These are phyloP conservation scores for Sphaerosporella brunnea DNA, from an alignment of 495 filamentous ascomycete genomes.

Conservation along the genomic window DNA sequence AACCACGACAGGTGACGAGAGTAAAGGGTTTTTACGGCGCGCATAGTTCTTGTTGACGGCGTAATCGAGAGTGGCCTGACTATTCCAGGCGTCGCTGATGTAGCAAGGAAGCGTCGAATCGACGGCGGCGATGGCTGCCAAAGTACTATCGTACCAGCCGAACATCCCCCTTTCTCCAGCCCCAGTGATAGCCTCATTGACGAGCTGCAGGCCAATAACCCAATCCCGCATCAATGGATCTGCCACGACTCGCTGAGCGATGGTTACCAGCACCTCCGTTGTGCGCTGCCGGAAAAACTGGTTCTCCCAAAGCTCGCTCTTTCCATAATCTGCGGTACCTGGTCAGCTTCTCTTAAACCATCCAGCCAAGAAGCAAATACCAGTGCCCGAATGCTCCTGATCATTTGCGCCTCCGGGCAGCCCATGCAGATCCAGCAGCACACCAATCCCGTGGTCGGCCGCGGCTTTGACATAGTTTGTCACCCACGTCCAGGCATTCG, in stretches of 20 bases:
- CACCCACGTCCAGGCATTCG: slow-evolving; percentile 33
- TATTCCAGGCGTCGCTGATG: slow-evolving; percentile 39
- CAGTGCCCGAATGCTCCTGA: slow-evolving; percentile 35
- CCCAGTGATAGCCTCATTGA: slow-evolving; percentile 34
- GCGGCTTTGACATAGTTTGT: slow-evolving; percentile 30
- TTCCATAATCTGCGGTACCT: slow-evolving; percentile 7
- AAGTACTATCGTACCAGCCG: slow-evolving; percentile 35
- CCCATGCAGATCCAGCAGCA: slow-evolving; percentile 39
- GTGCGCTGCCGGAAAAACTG: slow-evolving; percentile 26
- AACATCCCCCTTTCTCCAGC: slow-evolving; percentile 31
- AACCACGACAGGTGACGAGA: slow-evolving; percentile 30
- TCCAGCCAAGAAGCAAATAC: no score
- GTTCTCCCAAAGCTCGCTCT: slow-evolving; percentile 32
- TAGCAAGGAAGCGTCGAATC: slow-evolving; percentile 35
- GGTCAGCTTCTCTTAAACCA: neutral
- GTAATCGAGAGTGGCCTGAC: slow-evolving; percentile 28
- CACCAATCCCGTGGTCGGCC: slow-evolving; percentile 31
- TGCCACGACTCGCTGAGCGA: slow-evolving; percentile 29
- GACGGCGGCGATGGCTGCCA: slow-evolving; percentile 29
- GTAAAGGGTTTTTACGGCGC: neutral
- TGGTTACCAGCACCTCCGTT: slow-evolving; percentile 29
- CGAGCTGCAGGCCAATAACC: slow-evolving; percentile 36
- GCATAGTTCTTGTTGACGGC: slow-evolving; percentile 14
- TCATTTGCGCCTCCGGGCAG: slow-evolving; percentile 38
- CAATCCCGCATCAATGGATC: slow-evolving; percentile 23